phyloP scores from a whole-genome alignment of 2,329 filamentous ascomycete genomes.

The Hymenoscyphus repandus region DNA sequence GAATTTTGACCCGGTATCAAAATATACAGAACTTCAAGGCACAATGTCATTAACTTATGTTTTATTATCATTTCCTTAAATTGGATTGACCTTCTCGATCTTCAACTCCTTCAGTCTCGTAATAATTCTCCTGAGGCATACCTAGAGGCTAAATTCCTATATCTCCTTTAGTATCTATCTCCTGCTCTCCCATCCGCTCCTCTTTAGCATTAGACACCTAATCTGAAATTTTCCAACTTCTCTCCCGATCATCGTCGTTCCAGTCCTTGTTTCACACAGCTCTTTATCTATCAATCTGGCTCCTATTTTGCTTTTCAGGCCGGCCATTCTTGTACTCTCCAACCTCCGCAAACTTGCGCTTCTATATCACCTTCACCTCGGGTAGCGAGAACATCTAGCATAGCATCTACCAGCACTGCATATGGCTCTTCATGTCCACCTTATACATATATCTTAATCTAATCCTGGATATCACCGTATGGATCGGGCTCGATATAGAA shows the following conservation, averaged over 20 bases:
- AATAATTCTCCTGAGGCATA: slow-evolving; percentile 6
- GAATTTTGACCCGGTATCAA: too few species aligned
- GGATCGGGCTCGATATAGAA: slow-evolving; percentile 3
- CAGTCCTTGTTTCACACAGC: slow-evolving; percentile 2
- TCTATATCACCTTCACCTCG: slow-evolving; percentile 1
- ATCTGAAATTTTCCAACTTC: not conserved
- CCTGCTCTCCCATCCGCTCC: slow-evolving; percentile 3
- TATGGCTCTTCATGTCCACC: slow-evolving; percentile 1
- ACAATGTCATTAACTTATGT: too few species aligned
- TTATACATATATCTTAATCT: not conserved
- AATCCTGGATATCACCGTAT: slow-evolving; percentile 1
- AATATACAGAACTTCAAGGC: too few species aligned
- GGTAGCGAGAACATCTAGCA: not conserved
- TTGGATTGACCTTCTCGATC: too few species aligned
- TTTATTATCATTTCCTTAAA: too few species aligned
- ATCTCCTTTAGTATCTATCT: not conserved
- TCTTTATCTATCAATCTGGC: not conserved
- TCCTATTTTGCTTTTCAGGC: slow-evolving; percentile 8
- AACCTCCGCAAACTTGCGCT: slow-evolving; percentile 2
- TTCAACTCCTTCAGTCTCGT: slow-evolving; percentile 3
- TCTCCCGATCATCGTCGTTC: not conserved
- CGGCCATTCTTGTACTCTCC: slow-evolving; percentile 5
- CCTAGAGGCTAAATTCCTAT: not conserved
- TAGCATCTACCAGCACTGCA: not conserved
- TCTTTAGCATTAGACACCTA: slow-evolving; percentile 2